Evolutionary conservation across 2,329 filamentous ascomycete genomes (phyloP), one percentile per base, ranked within the genome.

Genomic region (Colletotrichum noveboracense): DNA sequence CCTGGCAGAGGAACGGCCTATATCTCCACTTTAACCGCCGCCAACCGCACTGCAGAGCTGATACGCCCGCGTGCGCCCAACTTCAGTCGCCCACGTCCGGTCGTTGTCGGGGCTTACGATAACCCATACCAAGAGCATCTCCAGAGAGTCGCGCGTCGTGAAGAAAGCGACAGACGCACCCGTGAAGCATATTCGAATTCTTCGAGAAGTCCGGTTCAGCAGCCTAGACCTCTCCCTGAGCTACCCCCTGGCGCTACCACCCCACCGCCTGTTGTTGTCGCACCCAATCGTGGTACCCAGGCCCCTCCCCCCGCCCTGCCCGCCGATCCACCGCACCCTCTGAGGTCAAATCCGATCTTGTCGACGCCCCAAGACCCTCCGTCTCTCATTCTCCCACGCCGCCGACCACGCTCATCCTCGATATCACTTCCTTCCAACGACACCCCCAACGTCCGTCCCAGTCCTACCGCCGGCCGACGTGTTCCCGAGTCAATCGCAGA

Each of bases 71-170:
- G 38, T 38, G 52, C 60, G 28, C 34, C 66, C 24, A 68, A 64
- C 21, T 55, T 48, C 60, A 55, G 74, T 66, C 76, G 74, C 43
- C 76, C 43, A 21, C 43, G 43, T 52, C 43, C 76, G 26, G 48
- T 75, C 12, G 43, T 76, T 32, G 70, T 77, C 30, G 76, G 76
- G 60, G 76, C 66, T 28, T 77, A 62, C 70, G 76, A 77, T 43
- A 76, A 77, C 56, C 66, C 70, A 16, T 66, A 73, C 58, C 26
- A 76, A 16, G 74, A 76, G 6, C 48, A 76, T 26, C 65, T 60
- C 14, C 64, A 76, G 48, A 58, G 74, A 76, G 32, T 73, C 36
- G 65, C 66, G 43, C 70, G 70, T 30, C 74, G 70, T n/a, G 60
- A 76, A 60, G 48, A 21, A 30, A 36, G 32, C n/a, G 70, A 74